Base-by-base conservation (phyloP, 1,284 basidiomycete species). In the Puccinia sorghi region DNA sequence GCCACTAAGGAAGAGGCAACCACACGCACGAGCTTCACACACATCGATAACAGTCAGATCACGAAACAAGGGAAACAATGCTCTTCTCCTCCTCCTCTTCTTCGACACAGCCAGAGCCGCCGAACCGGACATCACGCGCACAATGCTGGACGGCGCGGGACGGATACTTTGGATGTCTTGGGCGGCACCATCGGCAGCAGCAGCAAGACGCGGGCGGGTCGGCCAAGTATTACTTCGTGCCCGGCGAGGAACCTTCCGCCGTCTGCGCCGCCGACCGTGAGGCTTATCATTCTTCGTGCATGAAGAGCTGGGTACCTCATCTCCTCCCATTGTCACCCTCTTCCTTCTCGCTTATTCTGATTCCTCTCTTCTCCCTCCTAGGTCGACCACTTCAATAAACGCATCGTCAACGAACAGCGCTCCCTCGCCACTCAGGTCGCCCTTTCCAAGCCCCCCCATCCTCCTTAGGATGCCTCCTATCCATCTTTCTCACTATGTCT, bases 381-480 rank as follows among this genome's bases (percentile, higher is more conserved):
- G 74, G 63, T 76, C 50, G 74, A 76, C 20, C 74, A 76, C 50
- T 76, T 76, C 43, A 76, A 76, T 39, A 63, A 69, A 57, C 61
- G 61, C 15, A n/a, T 76, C 63, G 74, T 76, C 37, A 66, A 76
- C 50, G 48, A 76, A 32, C 74, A 76, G 64, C 61, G 74, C 27
- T 56, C 61, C 39, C 17, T 32, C 7, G 74, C 74, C 52, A 76
- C 74, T 46, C 61, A 63, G 25, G 46, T 57, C 27, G 32, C 25
- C 37, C 74, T 57, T 12, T 57, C 70, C 61, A 41, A 41, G 2
- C 25, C 61, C 41, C 7, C 12, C 32, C 13, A 17, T 41, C 61
- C 41, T 17, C 15, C 61, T 8, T 57, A 61, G 27, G 25, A 15
- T 32, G 4, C 32, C 32, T 2, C 32, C 32, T 32, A 32, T 32